Conservation (phyloP, 2,329 filamentous ascomycete genomes). For the Conoideocrella luteorostrata region DNA sequence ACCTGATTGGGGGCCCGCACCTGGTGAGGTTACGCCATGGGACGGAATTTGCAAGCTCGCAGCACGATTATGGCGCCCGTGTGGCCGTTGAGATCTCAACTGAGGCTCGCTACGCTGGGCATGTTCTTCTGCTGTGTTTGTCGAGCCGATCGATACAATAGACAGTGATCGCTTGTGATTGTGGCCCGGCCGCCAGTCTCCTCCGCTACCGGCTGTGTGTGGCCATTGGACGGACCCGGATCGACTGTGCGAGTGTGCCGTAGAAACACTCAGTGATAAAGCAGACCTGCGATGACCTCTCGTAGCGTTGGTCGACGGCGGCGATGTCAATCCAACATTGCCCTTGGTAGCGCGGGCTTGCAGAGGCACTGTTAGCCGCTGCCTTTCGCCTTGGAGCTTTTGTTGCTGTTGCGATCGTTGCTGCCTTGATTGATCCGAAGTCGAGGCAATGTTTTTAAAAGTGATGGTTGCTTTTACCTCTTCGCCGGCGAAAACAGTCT, state of each 20-base stretch:
- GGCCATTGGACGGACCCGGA: slow-evolving; percentile 44
- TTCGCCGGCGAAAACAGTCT: slow-evolving; percentile 94
- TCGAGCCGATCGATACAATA: slow-evolving; percentile 69
- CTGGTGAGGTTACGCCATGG: slow-evolving; percentile 37
- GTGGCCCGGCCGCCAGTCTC: slow-evolving; percentile 37
- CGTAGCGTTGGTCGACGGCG: slow-evolving; percentile 31
- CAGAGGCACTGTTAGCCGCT: slow-evolving; percentile 37
- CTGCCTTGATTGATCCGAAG: slow-evolving; percentile 25
- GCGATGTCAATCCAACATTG: slow-evolving; percentile 38
- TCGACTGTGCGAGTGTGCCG: slow-evolving; percentile 36
- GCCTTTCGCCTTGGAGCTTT: slow-evolving; percentile 22
- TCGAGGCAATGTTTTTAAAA: slow-evolving; percentile 75
- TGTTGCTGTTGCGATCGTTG: slow-evolving; percentile 18
- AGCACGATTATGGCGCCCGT: slow-evolving; percentile 66
- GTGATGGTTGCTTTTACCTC: slow-evolving; percentile 93
- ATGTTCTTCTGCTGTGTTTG: slow-evolving; percentile 42
- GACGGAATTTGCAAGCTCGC: slow-evolving; percentile 69
- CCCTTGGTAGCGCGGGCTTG: slow-evolving; percentile 33
- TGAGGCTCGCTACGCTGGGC: slow-evolving; percentile 35
- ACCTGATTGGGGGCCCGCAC: slow-evolving; percentile 32
- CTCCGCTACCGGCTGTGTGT: slow-evolving; percentile 21
- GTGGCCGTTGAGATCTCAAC: slow-evolving; percentile 41
- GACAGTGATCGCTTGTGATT: slow-evolving; percentile 71
- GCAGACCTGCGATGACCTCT: slow-evolving; percentile 59
- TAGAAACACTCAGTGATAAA: slow-evolving; percentile 55